Conservation (phyloP, 1,139 yeast genomes). For the Blastobotrys aristatus region DNA sequence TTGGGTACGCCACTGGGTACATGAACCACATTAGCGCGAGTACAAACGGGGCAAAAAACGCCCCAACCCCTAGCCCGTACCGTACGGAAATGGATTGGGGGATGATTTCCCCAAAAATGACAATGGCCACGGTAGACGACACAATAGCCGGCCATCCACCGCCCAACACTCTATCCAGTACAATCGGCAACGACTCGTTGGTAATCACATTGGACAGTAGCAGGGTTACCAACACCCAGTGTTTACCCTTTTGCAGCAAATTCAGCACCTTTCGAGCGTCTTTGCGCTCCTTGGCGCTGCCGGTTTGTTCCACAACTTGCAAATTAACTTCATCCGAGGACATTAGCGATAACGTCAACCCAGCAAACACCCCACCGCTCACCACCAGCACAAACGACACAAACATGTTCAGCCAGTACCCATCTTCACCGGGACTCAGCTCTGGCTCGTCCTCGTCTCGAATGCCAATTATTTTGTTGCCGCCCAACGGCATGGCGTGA, state of each 20-base stretch:
- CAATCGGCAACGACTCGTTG: constrained; percentile 92
- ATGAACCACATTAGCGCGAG: constrained; percentile 75
- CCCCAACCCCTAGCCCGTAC: constrained; percentile 88
- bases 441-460: background rate
- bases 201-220: constrained; percentile 81
- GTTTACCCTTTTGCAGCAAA: constrained; percentile 79
- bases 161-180: constrained; percentile 84
- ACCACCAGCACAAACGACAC: constrained; percentile 67
- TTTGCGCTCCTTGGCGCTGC: constrained; percentile 52
- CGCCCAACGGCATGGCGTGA: constrained; percentile 10
- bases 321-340: constrained; percentile 93
- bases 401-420: constrained; percentile 51
- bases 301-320: constrained; percentile 44
- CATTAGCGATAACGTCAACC: constrained; percentile 90
- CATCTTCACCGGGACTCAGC: constrained; percentile 12
- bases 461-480: background rate
- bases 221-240: constrained; percentile 94
- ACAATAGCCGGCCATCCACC: constrained; percentile 99
- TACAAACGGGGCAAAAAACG: constrained; percentile 87
- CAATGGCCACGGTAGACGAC: constrained; percentile 85
- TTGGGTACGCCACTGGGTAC: constrained; percentile 93
- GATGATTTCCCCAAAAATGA: constrained; percentile 91
- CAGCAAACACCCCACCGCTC: constrained; percentile 95
- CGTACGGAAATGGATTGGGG: constrained; percentile 93
- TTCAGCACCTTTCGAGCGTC: constrained; percentile 71